phyloP scores from a whole-genome alignment of 176 grass and related monocot species.

The Phyllostachys edulis region DNA sequence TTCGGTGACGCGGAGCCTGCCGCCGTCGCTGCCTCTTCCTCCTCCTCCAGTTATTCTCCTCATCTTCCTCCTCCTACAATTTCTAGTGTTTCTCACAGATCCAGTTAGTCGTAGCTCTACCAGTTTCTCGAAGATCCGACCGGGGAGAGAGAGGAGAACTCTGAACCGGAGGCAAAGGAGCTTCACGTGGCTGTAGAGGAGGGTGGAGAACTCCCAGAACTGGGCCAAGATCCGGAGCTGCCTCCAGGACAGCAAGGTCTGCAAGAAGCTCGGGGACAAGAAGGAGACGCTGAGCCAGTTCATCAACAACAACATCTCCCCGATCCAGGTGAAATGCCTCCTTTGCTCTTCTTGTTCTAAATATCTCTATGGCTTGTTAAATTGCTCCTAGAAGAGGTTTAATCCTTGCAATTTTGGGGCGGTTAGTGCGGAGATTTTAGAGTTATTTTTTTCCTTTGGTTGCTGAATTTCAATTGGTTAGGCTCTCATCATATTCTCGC shows the following conservation, averaged over 20 bases:
- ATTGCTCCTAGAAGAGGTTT: not conserved
- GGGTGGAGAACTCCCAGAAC: constrained; percentile 56
- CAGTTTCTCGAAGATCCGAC: too few relatives aligned
- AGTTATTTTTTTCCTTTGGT: not conserved
- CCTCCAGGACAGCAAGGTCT: constrained; percentile 73
- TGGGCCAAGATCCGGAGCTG: constrained; percentile 88
- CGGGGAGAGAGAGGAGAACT: too few relatives aligned
- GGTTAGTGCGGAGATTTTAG: not conserved
- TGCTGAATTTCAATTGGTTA: not conserved
- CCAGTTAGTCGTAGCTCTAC: too few relatives aligned
- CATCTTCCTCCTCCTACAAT: too few relatives aligned
- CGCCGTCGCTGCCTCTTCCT: too few relatives aligned
- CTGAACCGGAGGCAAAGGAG: too few relatives aligned
- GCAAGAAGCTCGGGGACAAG: constrained; percentile 45
- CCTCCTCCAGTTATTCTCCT: too few relatives aligned
- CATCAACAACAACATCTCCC: constrained; percentile 60
- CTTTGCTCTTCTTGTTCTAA: not conserved
- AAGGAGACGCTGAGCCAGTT: constrained; percentile 56
- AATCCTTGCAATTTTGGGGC: not conserved
- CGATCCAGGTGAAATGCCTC: constrained; percentile 53
- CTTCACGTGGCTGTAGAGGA: constrained; percentile 79
- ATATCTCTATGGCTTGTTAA: not conserved
- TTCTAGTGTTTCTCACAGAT: too few relatives aligned
- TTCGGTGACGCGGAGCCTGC: too few relatives aligned
- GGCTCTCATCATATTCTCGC: not conserved